Conservation (phyloP, 441 rosid species). For the Biscutella laevigata region DNA sequence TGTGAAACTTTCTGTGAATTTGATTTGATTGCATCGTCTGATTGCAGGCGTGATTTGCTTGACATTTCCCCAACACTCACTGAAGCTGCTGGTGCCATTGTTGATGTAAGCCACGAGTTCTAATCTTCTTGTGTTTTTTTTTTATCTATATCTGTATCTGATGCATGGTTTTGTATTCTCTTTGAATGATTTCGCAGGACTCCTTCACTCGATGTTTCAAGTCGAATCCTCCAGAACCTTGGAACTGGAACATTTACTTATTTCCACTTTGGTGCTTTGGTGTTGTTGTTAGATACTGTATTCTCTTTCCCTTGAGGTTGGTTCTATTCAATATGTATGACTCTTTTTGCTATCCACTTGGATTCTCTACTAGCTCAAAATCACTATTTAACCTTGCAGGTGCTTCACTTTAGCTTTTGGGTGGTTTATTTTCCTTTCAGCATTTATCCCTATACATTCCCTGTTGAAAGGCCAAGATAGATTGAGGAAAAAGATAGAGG, state of each 20-base stretch:
- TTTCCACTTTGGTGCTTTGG: constrained; percentile 91
- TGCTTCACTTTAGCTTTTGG: constrained; percentile 62
- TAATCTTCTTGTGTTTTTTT: no score
- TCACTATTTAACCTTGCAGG: constrained; percentile 45
- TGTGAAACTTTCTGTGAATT: background rate
- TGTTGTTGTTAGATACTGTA: constrained; percentile 64
- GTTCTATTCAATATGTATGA: constrained; percentile 3
- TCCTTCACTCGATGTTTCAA: constrained; percentile 90
- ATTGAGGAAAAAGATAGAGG: constrained; percentile 81
- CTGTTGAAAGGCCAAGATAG: constrained; percentile 70
- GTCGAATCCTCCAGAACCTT: constrained; percentile 87
- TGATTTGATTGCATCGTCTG: background rate
- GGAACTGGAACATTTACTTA: constrained; percentile 93
- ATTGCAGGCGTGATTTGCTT: constrained; percentile 70
- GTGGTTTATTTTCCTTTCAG: constrained; percentile 80
- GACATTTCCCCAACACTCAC: constrained; percentile 79
- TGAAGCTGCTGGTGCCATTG: constrained; percentile 96
- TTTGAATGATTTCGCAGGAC: constrained; percentile 66
- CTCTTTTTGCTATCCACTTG: no score
- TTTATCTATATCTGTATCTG: no score
- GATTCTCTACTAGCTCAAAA: no score
- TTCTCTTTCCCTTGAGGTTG: constrained; percentile 81
- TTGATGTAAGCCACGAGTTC: no score
- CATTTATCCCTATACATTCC: constrained; percentile 61
- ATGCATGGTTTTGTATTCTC: no score